These are phyloP conservation scores for Gynandropsis gynandra DNA, from an alignment of 345 rosid species.

Conservation along the genomic window DNA sequence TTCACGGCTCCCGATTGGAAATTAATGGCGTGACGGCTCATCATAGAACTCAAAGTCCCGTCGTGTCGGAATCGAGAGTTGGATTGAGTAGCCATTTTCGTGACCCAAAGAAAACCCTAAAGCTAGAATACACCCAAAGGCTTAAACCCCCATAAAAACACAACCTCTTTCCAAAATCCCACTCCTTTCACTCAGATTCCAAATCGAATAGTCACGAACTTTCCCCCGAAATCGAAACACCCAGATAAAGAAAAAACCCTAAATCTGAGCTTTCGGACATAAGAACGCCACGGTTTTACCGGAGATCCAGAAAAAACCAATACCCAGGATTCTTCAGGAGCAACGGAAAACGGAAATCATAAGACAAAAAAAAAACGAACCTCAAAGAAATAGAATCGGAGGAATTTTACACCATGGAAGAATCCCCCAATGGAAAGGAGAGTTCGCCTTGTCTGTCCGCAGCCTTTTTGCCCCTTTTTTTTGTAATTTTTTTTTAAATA, in stretches of 20 bases:
- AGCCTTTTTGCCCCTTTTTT: neutral
- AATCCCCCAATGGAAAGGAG: neutral
- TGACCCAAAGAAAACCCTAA: constrained; percentile 15
- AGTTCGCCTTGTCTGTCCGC: constrained; percentile 3
- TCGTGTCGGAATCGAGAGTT: constrained; percentile 40
- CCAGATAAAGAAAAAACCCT: neutral
- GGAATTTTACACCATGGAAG: constrained; percentile 15
- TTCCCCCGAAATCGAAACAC: neutral
- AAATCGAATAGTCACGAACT: neutral
- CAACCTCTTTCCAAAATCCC: neutral
- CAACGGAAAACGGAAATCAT: no score
- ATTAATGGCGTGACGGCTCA: constrained; percentile 44
- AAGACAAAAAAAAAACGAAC: constrained; percentile 2
- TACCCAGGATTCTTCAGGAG: constrained; percentile 2
- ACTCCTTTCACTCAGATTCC: constrained; percentile 12
- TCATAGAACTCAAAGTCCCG: constrained; percentile 28
- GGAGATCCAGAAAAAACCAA: constrained; percentile 3
- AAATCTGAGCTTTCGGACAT: constrained; percentile 10
- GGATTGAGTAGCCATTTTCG: constrained; percentile 60
- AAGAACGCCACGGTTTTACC: neutral
- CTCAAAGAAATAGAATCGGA: constrained; percentile 15
- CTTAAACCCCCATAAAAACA: neutral
- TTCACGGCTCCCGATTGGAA: constrained; percentile 39
- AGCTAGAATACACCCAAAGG: neutral
- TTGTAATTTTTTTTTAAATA: neutral